Percentiles rank a stretch among this genome's conserved stretches.
These are phyloP conservation scores for Xylaria flabelliformis DNA, from an alignment of 495 filamentous ascomycete species.

Conservation along the genomic window DNA sequence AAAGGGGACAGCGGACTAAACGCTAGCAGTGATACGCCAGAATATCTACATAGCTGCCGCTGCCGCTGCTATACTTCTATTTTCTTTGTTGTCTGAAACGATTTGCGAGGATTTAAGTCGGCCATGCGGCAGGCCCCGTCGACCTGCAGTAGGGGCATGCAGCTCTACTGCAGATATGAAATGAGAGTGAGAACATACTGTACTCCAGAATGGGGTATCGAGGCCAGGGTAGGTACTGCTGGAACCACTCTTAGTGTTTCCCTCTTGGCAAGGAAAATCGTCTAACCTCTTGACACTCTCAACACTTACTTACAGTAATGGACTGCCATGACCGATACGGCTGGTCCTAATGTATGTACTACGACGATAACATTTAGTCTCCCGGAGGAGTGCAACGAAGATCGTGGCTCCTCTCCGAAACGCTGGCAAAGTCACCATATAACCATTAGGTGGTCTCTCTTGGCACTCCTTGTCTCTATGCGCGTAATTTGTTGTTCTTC, in stretches of 20 bases:
- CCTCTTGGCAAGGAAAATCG: constrained; percentile 6
- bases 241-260: neutral
- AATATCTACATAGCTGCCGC: constrained; percentile 21
- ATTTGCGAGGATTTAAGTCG: constrained; percentile 20
- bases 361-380: neutral
- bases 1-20: constrained; percentile 16
- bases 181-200: constrained; percentile 34
- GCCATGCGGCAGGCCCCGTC: constrained; percentile 31
- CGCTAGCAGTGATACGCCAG: constrained; percentile 32
- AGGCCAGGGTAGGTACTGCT: constrained; percentile 11
- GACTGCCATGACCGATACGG: neutral
- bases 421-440: neutral
- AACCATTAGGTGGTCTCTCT: neutral
- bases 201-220: constrained; percentile 32
- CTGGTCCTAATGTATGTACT: neutral
- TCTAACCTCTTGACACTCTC: neutral
- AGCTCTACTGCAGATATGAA: constrained; percentile 35
- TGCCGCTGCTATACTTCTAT: neutral
- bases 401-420: neutral
- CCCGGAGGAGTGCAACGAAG: neutral
- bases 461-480: neutral
- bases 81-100: constrained; percentile 32
- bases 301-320: neutral
- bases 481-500: neutral
- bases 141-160: constrained; percentile 33